Percentiles rank a stretch among this genome's conserved stretches.
phyloP scores from a whole-genome alignment of 2,329 filamentous ascomycete species.

The Talaromyces sp. region DNA sequence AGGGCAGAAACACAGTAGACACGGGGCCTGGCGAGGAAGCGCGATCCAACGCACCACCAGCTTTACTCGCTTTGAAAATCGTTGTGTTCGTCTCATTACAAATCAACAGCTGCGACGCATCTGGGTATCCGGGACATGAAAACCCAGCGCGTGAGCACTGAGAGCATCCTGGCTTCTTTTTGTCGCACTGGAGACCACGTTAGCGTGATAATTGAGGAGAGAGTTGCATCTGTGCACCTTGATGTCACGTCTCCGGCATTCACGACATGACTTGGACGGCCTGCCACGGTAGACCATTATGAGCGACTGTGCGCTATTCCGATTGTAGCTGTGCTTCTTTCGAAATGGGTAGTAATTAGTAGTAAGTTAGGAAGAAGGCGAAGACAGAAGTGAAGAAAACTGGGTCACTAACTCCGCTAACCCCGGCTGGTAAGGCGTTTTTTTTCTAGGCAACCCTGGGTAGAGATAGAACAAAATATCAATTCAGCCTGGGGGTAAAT shows the following conservation, averaged over 20 bases:
- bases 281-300: slow-evolving; percentile 8
- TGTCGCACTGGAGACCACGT: slow-evolving; percentile 1
- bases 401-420: slow-evolving; percentile 5
- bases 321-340: not conserved
- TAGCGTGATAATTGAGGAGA: not conserved
- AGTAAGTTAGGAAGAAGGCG: not conserved
- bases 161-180: slow-evolving; percentile 4
- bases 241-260: slow-evolving; percentile 8
- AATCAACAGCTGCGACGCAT: slow-evolving; percentile 3
- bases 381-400: not conserved
- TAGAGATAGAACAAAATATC: not conserved
- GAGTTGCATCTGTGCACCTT: not conserved
- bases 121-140: slow-evolving; percentile 5
- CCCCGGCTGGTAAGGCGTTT: not conserved
- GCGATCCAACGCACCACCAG: not conserved
- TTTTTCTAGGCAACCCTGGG: not conserved
- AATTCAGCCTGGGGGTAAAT: not conserved
- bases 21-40: not conserved
- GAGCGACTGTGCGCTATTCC: not conserved
- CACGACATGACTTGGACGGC: slow-evolving; percentile 8
- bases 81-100: slow-evolving; percentile 7
- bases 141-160: slow-evolving; percentile 5
- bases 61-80: not conserved
- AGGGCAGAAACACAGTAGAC: slow-evolving; percentile 3
- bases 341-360: not conserved